phyloP scores from a whole-genome alignment of 805 yeast species.

The Pichia eremophila region DNA sequence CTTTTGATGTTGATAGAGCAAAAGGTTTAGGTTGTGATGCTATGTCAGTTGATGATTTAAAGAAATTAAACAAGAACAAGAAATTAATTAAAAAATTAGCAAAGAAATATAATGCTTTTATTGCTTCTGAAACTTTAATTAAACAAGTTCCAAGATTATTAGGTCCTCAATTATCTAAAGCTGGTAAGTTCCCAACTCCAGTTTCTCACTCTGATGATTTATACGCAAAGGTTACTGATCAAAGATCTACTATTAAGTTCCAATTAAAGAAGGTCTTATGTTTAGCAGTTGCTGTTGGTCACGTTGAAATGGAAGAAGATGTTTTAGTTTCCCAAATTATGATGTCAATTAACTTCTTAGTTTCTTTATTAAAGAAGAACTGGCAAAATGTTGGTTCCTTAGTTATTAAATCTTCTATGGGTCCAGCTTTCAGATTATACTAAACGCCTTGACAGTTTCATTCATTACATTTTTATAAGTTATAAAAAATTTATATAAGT shows the following conservation, averaged over 20 bases:
- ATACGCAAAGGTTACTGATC: slow-evolving; percentile 91
- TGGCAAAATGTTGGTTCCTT: slow-evolving; percentile 99
- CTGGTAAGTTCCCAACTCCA: slow-evolving; percentile 99
- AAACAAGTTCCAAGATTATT: slow-evolving; percentile 99
- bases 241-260: slow-evolving; percentile 99
- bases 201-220: slow-evolving; percentile 99
- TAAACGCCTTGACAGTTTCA: slow-evolving; percentile 33
- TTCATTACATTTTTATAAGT: neutral
- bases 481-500: neutral
- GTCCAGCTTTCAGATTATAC: slow-evolving; percentile 99
- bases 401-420: slow-evolving; percentile 99
- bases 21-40: slow-evolving; percentile 98
- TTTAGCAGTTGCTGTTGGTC: slow-evolving; percentile 98
- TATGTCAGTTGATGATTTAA: slow-evolving; percentile 99
- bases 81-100: slow-evolving; percentile 99
- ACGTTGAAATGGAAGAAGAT: slow-evolving; percentile 99
- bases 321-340: slow-evolving; percentile 93
- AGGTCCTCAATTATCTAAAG: slow-evolving; percentile 99
- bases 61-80: slow-evolving; percentile 99
- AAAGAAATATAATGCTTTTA: slow-evolving; percentile 98
- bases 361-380: slow-evolving; percentile 98
- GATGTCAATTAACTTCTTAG: slow-evolving; percentile 98
- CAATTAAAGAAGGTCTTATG: slow-evolving; percentile 99
- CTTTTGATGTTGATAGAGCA: slow-evolving; percentile 99
- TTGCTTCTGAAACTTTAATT: slow-evolving; percentile 98